Base-by-base conservation (phyloP, 2,329 filamentous ascomycete species). In the Plenodomus tracheiphilus region DNA sequence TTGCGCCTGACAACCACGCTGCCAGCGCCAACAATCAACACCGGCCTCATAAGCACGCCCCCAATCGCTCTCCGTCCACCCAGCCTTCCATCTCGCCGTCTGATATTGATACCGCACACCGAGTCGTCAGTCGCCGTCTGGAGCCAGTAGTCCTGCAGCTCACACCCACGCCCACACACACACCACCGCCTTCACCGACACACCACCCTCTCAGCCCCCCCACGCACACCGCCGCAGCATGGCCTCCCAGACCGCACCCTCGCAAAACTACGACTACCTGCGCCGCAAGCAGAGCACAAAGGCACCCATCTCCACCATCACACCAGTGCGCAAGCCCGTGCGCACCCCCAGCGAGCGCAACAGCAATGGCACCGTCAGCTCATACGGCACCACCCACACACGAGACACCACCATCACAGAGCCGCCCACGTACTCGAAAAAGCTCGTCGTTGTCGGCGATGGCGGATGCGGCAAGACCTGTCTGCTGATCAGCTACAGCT, bases 391-490 rank as follows among this genome's bases (percentile, higher is more conserved):
- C 75, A 81, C 83, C 55, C 87, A 86, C 52, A 88, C 85, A 64
- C 82, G 86, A 68, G 86, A 92, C 73, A 97, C 93, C 44, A 86
- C 90, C 73, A 84, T 93, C 75, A 97, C 93, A 41, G 91, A 96
- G 70, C 90, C 89, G 19, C 92, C 93, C 3, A 84, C 90, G 48
- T 97, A 94, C 77, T 97, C 93, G 61, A 99, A 99, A 81, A 99
- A 99, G 82, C 94, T 99, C 71, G 94, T 99, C 38, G 94, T 99
- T 43, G 94, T 99, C 39, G 94, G 94, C 55, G 94, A 99, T 74
- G 94, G 94, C 65, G 94, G 94, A 55, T 99, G 94, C 75, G 94
- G 94, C 66, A 99, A 99, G 85, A 99, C 94, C 8, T 99, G 94
- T 79, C 80, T 99, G 62, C 80, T 99, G 75, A 99, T 99, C 76